Conservation (phyloP, 2,329 filamentous ascomycete genomes). For the Aureobasidium sp. region DNA sequence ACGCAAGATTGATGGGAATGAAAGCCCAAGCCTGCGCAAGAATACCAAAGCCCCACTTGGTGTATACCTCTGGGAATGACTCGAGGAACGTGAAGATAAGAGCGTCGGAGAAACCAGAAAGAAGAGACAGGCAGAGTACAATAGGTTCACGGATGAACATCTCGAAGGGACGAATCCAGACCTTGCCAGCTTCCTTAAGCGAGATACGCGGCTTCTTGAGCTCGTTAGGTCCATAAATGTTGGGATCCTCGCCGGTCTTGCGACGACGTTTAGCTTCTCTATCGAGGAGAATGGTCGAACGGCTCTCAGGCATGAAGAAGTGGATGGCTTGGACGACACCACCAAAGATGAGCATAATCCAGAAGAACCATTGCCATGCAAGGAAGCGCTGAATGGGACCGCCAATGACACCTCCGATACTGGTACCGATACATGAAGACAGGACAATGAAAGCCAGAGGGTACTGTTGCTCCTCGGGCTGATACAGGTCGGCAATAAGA, state of each 20-base stretch:
- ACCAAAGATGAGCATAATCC: constrained; percentile 78
- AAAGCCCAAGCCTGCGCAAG: constrained; percentile 54
- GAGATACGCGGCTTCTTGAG: constrained; percentile 38
- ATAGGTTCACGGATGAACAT: constrained; percentile 73
- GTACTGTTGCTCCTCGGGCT: constrained; percentile 50
- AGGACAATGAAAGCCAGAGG: constrained; percentile 46
- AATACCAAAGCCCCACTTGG: constrained; percentile 52
- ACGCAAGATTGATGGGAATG: constrained; percentile 53
- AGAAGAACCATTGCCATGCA: constrained; percentile 71
- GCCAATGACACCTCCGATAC: constrained; percentile 16
- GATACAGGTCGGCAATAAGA: constrained; percentile 58
- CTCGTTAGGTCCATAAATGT: constrained; percentile 68
- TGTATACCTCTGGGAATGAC: constrained; percentile 60
- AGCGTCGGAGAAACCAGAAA: constrained; percentile 66
- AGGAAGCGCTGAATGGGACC: constrained; percentile 29
- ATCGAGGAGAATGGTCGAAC: constrained; percentile 69
- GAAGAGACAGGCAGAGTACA: constrained; percentile 60
- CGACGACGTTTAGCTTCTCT: constrained; percentile 72
- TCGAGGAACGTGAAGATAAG: constrained; percentile 75
- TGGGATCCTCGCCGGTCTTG: constrained; percentile 39
- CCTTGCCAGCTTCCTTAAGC: constrained; percentile 36
- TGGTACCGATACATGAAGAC: constrained; percentile 17
- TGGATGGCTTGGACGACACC: constrained; percentile 56
- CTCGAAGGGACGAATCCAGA: constrained; percentile 58
- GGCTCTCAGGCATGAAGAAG: constrained; percentile 65